Evolutionary conservation across 257 asterid genomes (phyloP).

Genomic region (Euphrasia confusa): DNA sequence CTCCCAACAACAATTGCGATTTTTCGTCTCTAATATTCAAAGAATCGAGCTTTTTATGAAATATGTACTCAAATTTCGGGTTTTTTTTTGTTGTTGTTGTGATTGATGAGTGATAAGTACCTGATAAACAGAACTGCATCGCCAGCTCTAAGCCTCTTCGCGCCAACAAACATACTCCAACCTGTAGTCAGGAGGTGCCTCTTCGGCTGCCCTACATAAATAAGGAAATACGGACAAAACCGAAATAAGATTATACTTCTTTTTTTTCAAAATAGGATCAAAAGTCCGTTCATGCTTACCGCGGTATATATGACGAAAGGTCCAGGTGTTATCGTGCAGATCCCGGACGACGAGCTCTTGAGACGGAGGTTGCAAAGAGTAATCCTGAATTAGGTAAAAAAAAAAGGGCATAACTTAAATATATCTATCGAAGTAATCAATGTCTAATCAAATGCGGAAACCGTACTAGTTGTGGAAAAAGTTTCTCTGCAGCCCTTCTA

Average conservation of each 20-base stretch:
- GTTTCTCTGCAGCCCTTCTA: slow-evolving; percentile 83
- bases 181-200: slow-evolving; percentile 84
- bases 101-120: slow-evolving; percentile 25
- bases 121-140: slow-evolving; percentile 78
- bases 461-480: slow-evolving; percentile 66
- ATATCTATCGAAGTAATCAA: not conserved
- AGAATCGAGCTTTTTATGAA: not conserved
- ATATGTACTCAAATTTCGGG: too few species aligned
- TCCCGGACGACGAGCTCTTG: slow-evolving; percentile 87
- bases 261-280: not conserved
- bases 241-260: not conserved
- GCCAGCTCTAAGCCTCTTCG: slow-evolving; percentile 86
- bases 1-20: slow-evolving; percentile 68
- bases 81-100: too few species aligned
- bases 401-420: not conserved
- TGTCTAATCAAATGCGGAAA: not conserved
- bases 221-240: not conserved
- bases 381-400: slow-evolving; percentile 41
- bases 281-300: slow-evolving; percentile 31
- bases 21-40: slow-evolving; percentile 57
- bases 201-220: slow-evolving; percentile 67
- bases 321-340: slow-evolving; percentile 78
- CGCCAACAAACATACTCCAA: slow-evolving; percentile 90
- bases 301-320: slow-evolving; percentile 81
- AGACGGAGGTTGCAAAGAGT: slow-evolving; percentile 80